Base-by-base conservation (phyloP, 2,329 filamentous ascomycete genomes). In the Stachybotrys elegans region DNA sequence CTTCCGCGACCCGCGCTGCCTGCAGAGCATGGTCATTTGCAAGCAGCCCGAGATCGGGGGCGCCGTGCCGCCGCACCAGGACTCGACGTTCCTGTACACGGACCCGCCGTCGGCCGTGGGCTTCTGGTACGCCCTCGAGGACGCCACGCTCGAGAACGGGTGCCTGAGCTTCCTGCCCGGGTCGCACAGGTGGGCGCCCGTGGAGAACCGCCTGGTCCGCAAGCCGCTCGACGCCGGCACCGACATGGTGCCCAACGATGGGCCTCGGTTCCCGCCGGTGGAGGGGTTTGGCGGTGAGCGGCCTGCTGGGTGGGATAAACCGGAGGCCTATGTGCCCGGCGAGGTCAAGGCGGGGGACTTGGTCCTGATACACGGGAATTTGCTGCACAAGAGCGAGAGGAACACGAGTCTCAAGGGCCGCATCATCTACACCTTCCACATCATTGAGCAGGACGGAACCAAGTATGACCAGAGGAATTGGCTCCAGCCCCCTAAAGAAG, bases 21-120 rank as follows among this genome's bases (percentile, higher is more conserved):
- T 98, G 42, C 93, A 98, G 72, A 93, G 86, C 63, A 98, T 98
- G 93, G 77, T 97, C 22, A 97, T 98, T 56, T 96, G 90, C 79
- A 98, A 98, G 67, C 92, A 96, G 69, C 91, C 93, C 19, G 88
- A 94, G 67, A 96, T 97, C 43, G 93, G 93, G 22, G 92, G 88
- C 19, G 86, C 87, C 2, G 93, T 97, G 35, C 89, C 86, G 1
- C 81, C 89, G 19, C 93, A 98, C 63, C 91, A 95, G 68, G 92
- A 97, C 66, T 88, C 81, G 51, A 91, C 89, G 1, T 98, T 97
- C 55, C 56, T 98, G 49, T 97, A 95, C 63, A 97, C 93, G 2
- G 72, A 90, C 52, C 86, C 88, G 29, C 92, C 92, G 1, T 87
- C 81, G 31, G 93, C 93, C 0, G 87, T 97, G 3, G 93, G 93